Percentiles rank a stretch among this genome's conserved stretches.
Evolutionary conservation across 306 rosid species (phyloP).

Genomic region (Malus orientalis): DNA sequence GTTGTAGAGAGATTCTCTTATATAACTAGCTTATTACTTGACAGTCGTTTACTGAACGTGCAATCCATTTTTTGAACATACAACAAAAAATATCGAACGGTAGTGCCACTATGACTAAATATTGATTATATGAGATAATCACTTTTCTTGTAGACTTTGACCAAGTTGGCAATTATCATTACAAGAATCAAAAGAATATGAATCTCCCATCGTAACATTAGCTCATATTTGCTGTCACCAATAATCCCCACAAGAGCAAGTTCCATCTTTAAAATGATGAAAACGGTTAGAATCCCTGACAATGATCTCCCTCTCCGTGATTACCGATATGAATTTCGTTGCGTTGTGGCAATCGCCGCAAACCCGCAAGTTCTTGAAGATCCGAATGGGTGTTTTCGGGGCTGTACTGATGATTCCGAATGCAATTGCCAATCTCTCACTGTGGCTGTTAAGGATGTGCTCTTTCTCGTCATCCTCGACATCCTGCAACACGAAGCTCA

Average conservation of each 20-base stretch:
- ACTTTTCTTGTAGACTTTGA: neutral
- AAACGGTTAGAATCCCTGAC: slow-evolving; percentile 50
- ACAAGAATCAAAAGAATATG: neutral
- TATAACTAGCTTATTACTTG: too few species aligned
- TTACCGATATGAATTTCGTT: slow-evolving; percentile 33
- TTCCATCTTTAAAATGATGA: slow-evolving; percentile 46
- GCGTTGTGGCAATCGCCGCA: slow-evolving; percentile 41
- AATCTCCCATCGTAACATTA: neutral
- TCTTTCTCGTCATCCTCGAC: slow-evolving; percentile 52
- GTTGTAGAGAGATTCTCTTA: too few species aligned
- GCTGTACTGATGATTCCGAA: slow-evolving; percentile 37
- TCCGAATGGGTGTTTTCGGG: slow-evolving; percentile 27
- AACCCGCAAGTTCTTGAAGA: slow-evolving; percentile 48
- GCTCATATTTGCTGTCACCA: slow-evolving; percentile 31
- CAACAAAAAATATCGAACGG: too few species aligned
- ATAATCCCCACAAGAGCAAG: slow-evolving; percentile 43
- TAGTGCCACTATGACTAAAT: too few species aligned
- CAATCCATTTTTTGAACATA: too few species aligned
- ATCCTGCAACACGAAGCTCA: slow-evolving; percentile 44
- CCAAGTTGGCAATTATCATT: neutral
- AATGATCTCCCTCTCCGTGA: slow-evolving; percentile 36
- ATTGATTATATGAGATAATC: too few species aligned
- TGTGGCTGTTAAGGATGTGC: slow-evolving; percentile 35
- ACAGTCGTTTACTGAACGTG: too few species aligned
- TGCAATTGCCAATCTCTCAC: slow-evolving; percentile 46